Base-by-base conservation (phyloP, 129 eudicot genomes). In the Kitagawia praeruptora region DNA sequence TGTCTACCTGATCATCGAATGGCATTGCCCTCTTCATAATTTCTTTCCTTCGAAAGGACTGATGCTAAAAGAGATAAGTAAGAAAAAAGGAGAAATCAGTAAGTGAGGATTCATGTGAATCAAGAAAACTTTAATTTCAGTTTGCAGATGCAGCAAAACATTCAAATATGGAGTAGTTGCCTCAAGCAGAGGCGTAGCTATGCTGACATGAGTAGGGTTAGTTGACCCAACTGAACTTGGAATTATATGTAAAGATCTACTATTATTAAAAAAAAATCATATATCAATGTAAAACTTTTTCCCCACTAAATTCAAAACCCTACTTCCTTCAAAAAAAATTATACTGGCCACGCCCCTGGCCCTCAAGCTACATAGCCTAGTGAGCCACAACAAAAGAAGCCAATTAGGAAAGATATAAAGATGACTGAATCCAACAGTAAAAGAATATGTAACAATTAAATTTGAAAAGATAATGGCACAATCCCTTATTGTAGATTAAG, bases 21-120 rank as follows among this genome's bases (percentile, higher is more conserved):
- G 87, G 76, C 71, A 74, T 27, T 27, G 81, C 63, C 80, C 89
- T 82, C 88, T 86, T 88, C 95, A 86, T 90, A 25, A 44, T 31
- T 56, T 75, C 8, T 15, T 12, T 31, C 44, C n/a, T 16, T 14
- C 13, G 0, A 14, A 34, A 69, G 21, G 41, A 69, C 8, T 2
- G n/a, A 5, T 4, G 42, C 40, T 66, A 10, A 39, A 66, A 28
- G 6, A 66, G 21, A 27, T 31, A 4, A 11, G 23, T 2, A 58
- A n/a, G 18, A 8, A 0, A 9, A 58, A n/a, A 58, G 13, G 31
- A 23, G 25, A n/a, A n/a, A 61, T 25, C 34, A 25, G 37, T n/a
- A 61, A 61, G 15, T 37, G 25, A 5, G 3, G 31, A 4, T 23
- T 23, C 25, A 23, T 56, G 13, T 6, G 31, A 54, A 61, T 11